Evolutionary conservation across 1,284 basidiomycete species (phyloP), one percentile per base, ranked within the genome.

Genomic region (Boletellus deceptivus): DNA sequence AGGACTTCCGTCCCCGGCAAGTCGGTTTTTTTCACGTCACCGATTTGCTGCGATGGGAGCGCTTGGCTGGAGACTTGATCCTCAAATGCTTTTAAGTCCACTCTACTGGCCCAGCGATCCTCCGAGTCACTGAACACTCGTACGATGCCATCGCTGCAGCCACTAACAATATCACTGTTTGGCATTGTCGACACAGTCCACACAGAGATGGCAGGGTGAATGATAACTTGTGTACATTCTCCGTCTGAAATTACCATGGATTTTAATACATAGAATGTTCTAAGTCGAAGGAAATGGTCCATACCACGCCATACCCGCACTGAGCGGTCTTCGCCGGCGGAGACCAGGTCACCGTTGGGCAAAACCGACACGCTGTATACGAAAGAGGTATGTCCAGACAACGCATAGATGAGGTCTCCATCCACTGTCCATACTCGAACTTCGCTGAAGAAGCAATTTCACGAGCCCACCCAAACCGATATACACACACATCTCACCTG

Each of bases 351-450:
- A 6, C 86, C 84, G 48, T 76, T 80, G 0, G 88, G 86, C n/a
- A 98, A 77, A 14, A 89, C 79, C 0, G 89, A 82, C 9, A 99
- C 70, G 43, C 89, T 88, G 73, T 99, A 99, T 18, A 99, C 93
- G 68, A 98, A 99, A 22, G 93, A 96, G 1, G 94, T 96, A 68
- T 98, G 96, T 0, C 94, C 96, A 2, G 89, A 88, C 17, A 99
- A 74, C 0, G 85, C 84, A 63, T 86, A 83, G 20, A 94, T 74
- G 27, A 83, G 68, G 55, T 90, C 86, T 27, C 93, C 91, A 40
- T 82, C 86, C 42, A 93, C 76, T 11, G 89, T 88, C 89, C 94
- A 98, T n/a, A 96, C 82, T 43, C 87, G 89, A 58, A 98, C 87
- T 67, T 93, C 86, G 56, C 93, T 94, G 34, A 37, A 36, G 34